Evolutionary conservation across 2,329 filamentous ascomycete species (phyloP).

Genomic region (Tolypocladium inflatum): DNA sequence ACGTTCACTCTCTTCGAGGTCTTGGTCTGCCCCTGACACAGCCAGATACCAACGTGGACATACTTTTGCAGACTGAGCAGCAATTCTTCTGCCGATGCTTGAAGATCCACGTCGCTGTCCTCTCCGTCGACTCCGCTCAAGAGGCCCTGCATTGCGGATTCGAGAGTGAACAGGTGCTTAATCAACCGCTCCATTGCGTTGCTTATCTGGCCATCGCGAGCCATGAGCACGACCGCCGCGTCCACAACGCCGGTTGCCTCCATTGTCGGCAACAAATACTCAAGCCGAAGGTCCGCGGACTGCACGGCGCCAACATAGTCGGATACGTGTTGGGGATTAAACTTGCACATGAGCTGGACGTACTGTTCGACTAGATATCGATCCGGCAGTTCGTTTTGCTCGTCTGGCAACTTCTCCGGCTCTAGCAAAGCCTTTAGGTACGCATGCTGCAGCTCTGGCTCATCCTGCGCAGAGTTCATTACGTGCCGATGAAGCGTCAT

Average conservation of each 20-base stretch:
- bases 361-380: slow-evolving; percentile 70
- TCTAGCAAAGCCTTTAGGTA: slow-evolving; percentile 74
- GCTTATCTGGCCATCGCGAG: slow-evolving; percentile 73
- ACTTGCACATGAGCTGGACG: slow-evolving; percentile 83
- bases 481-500: slow-evolving; percentile 58
- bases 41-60: slow-evolving; percentile 85
- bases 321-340: slow-evolving; percentile 72
- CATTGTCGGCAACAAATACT: slow-evolving; percentile 74
- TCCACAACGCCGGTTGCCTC: slow-evolving; percentile 86
- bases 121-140: slow-evolving; percentile 51
- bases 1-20: slow-evolving; percentile 35
- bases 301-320: slow-evolving; percentile 73
- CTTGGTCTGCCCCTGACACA: slow-evolving; percentile 80
- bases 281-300: slow-evolving; percentile 67
- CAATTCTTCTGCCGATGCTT: slow-evolving; percentile 62
- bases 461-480: slow-evolving; percentile 50
- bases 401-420: slow-evolving; percentile 28
- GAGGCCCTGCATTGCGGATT: slow-evolving; percentile 67
- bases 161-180: slow-evolving; percentile 70
- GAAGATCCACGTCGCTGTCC: slow-evolving; percentile 38
- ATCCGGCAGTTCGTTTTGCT: slow-evolving; percentile 27
- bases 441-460: slow-evolving; percentile 58
- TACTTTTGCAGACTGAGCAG: slow-evolving; percentile 79
- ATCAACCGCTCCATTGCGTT: slow-evolving; percentile 79
- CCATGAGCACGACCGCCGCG: slow-evolving; percentile 84